Conservation (phyloP, 169 alveolate genomes). For the Amoebophrya sp. region DNA sequence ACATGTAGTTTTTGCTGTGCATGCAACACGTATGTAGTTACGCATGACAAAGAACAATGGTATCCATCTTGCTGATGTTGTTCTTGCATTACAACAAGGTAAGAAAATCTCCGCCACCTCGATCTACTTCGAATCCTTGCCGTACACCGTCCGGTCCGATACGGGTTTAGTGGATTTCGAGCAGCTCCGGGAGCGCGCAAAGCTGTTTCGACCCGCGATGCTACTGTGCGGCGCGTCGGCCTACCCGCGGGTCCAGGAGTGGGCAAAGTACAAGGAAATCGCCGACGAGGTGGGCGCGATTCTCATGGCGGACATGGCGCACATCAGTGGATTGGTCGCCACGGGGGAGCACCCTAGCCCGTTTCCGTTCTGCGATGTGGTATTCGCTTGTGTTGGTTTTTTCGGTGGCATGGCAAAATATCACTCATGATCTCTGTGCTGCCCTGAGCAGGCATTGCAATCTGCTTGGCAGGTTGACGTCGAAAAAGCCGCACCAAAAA, state of each 20-base stretch:
- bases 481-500: no score
- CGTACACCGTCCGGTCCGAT: slow-evolving; percentile 67
- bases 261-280: slow-evolving; percentile 61
- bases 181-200: slow-evolving; percentile 64
- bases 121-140: slow-evolving; percentile 82
- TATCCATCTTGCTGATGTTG: background rate
- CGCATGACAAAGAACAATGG: background rate
- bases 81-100: background rate
- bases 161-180: slow-evolving; percentile 81
- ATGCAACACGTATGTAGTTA: background rate
- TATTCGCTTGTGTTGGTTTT: background rate
- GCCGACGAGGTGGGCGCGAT: slow-evolving; percentile 93
- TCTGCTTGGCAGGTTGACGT: no score
- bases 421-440: no score
- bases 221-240: slow-evolving; percentile 64
- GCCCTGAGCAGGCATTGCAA: no score
- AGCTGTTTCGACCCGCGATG: slow-evolving; percentile 61
- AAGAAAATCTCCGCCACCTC: slow-evolving; percentile 89
- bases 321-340: slow-evolving; percentile 85
- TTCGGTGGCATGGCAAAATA: no score
- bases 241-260: slow-evolving; percentile 58
- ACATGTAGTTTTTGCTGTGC: background rate
- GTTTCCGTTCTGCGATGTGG: slow-evolving; percentile 74
- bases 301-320: slow-evolving; percentile 96
- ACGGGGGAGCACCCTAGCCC: slow-evolving; percentile 81